phyloP scores from a whole-genome alignment of 495 filamentous ascomycete species.

The Daldinia loculata region DNA sequence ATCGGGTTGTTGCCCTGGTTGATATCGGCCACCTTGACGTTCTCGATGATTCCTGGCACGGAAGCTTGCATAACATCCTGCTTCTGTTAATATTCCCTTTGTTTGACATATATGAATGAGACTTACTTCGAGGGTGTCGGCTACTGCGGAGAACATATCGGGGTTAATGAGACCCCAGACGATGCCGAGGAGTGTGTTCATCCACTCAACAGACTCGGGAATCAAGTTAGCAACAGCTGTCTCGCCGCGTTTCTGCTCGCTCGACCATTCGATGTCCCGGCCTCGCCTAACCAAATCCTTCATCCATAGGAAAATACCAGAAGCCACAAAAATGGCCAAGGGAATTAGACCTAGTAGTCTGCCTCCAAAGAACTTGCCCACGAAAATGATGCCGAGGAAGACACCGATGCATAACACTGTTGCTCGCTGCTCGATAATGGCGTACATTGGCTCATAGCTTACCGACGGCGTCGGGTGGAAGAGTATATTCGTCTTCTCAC shows the following conservation, averaged over 20 bases:
- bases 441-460: slow-evolving; percentile 86
- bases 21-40: slow-evolving; percentile 95
- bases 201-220: slow-evolving; percentile 90
- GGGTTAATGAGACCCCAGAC: slow-evolving; percentile 92
- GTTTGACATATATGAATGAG: background rate
- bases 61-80: slow-evolving; percentile 95
- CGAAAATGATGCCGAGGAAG: slow-evolving; percentile 73
- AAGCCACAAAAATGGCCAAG: slow-evolving; percentile 70
- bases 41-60: slow-evolving; percentile 86
- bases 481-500: slow-evolving; percentile 94
- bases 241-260: slow-evolving; percentile 83
- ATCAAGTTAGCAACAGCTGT: slow-evolving; percentile 84
- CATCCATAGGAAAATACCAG: slow-evolving; percentile 86
- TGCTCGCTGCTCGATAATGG: slow-evolving; percentile 74
- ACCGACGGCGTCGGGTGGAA: slow-evolving; percentile 93
- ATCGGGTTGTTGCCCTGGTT: slow-evolving; percentile 91
- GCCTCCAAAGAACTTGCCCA: slow-evolving; percentile 82
- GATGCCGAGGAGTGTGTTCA: slow-evolving; percentile 84
- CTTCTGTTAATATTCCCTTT: slow-evolving; percentile 53
- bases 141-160: slow-evolving; percentile 81
- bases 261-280: slow-evolving; percentile 85
- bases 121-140: slow-evolving; percentile 57
- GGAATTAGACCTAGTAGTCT: slow-evolving; percentile 79
- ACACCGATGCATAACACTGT: slow-evolving; percentile 72
- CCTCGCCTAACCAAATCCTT: slow-evolving; percentile 84